These are phyloP conservation scores for Eremochloa ophiuroides DNA, from an alignment of 176 grass and related monocot species.

Conservation along the genomic window DNA sequence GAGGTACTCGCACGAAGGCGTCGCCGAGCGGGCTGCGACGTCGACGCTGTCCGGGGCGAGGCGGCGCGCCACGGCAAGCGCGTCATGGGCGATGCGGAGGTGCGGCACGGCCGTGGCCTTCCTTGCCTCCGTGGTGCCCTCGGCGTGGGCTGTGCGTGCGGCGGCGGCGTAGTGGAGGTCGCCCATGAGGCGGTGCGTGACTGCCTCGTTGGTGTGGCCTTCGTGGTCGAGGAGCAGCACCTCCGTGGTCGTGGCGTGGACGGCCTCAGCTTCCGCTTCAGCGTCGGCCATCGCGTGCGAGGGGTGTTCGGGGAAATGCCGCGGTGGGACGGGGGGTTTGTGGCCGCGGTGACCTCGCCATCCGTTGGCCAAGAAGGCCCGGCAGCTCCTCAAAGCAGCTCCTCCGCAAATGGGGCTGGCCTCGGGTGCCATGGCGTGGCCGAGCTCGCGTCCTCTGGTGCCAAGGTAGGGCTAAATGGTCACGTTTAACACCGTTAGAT, in stretches of 20 bases:
- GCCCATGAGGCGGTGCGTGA: conserved; percentile 9
- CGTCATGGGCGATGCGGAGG: neutral
- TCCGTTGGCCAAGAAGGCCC: no score
- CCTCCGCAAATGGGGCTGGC: no score
- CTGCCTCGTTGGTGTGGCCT: neutral
- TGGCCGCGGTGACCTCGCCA: no score
- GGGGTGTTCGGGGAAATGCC: neutral
- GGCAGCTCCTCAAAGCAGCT: no score
- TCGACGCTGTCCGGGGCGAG: conserved; percentile 35
- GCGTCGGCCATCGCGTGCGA: conserved; percentile 11
- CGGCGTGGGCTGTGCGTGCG: neutral
- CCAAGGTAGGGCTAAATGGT: no score
- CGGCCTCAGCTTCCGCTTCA: neutral
- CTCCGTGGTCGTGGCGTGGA: neutral
- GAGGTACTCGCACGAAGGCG: conserved; percentile 14
- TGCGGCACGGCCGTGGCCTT: neutral
- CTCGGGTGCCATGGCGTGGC: no score
- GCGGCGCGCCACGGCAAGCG: neutral
- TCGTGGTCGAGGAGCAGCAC: conserved; percentile 9
- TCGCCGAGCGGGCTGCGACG: conserved; percentile 13
- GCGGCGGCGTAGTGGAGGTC: conserved; percentile 7
- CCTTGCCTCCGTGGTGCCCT: neutral
- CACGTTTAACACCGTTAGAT: no score
- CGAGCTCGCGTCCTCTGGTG: no score
- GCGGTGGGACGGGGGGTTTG: neutral